Evolutionary conservation across 2,329 filamentous ascomycete genomes (phyloP), one percentile per base, ranked within the genome.

Genomic region (Colletotrichum lini): DNA sequence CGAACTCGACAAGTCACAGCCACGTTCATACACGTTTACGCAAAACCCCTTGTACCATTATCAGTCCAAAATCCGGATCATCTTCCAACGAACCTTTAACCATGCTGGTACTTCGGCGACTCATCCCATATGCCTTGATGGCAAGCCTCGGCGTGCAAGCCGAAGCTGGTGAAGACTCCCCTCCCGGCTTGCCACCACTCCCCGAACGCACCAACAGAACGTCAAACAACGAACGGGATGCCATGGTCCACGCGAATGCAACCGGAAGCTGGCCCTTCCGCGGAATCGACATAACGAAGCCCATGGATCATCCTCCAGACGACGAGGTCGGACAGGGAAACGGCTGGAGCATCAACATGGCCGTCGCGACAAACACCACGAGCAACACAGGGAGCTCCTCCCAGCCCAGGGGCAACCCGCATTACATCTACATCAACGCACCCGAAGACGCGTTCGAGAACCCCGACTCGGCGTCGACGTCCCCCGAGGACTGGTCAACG

Each of bases 161-260:
- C 30, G 8, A 9, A 2, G 30, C 30, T 35, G 30, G 30, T 2
- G 30, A 35, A 35, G 30, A 35, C 30, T 9, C 30, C 30, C 30
- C 30, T 9, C 30, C 30, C 30, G 30, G 30, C 30, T 9, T 35
- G 30, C 30, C 30, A 35, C 30, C 1, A 8, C 30, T 35, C 30
- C 30, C 30, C 30, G 30, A 35, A 1, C 30, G 30, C 30, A 35
- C 30, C 30, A 35, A 35, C 30, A 10, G 30, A 35, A 35, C 30
- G 30, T 35, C 30, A 9, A 35, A 35, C 30, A 8, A 35, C 30
- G 30, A 10, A 35, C 30, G 30, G 30, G 57, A 47, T 1, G 23
- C 26, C 42, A 16, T 47, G 23, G 23, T 13, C 1, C 50, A 73
- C 2, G 68, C 75, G 3, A 76, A 78, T 45, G 61, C 61, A 2